Conservation (phyloP, 202 grass and related monocot species). For the Sporobolus alterniflorus region DNA sequence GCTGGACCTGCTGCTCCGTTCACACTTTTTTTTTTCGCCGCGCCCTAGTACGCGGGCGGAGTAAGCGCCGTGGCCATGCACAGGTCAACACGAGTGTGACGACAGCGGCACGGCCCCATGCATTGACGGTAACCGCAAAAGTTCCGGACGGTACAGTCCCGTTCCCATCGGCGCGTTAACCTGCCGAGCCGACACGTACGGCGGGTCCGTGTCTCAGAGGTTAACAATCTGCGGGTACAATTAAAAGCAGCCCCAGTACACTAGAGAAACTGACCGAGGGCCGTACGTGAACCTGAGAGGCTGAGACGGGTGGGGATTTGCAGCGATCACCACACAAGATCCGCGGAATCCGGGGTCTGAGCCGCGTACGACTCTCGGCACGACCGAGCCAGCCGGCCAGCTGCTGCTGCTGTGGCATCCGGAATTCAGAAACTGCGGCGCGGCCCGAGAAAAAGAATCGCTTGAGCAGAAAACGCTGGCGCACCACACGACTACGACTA, state of each 20-base stretch:
- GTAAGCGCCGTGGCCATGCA: neutral
- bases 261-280: too few species aligned
- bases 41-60: neutral
- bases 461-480: neutral
- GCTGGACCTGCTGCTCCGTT: neutral
- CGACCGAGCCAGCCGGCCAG: neutral
- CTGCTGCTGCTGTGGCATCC: neutral
- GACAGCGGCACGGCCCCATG: neutral
- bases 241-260: neutral
- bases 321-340: neutral
- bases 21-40: neutral
- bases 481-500: neutral
- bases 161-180: neutral
- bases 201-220: neutral
- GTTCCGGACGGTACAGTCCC: neutral
- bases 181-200: constrained; percentile 2
- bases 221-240: neutral
- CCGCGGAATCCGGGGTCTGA: neutral
- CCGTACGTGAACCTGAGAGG: neutral
- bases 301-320: neutral
- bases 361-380: neutral
- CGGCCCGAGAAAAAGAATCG: neutral
- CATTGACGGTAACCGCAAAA: neutral
- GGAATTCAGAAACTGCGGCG: neutral
- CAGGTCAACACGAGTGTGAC: constrained; percentile 4